Evolutionary conservation across 73 alveolate species (phyloP), one percentile per base, ranked within the genome.

Genomic region (Breviolum minutum): DNA sequence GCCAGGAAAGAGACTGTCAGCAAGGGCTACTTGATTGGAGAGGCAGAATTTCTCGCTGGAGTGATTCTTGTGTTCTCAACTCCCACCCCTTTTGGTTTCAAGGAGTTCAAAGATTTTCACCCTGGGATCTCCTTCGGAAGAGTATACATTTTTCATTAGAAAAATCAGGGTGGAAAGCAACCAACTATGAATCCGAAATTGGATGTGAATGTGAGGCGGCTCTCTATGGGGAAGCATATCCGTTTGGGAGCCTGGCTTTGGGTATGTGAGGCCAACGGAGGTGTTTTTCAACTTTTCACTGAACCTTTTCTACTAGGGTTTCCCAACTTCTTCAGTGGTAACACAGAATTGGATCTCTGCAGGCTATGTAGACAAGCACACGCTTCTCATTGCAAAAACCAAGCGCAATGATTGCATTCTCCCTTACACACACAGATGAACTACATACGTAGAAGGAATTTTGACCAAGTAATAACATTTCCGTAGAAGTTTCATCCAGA

Each of bases 21-120:
- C 70, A 54, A 62, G 19, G 97, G 97, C 97, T 91, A 24, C 79
- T 32, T 91, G 69, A 91, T 91, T 26, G 97, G 97, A 62, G 93
- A 84, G 62, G 93, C 77, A 68, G 17, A 14, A 22, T 22, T 17
- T 66, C 24, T 66, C 17, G 74, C 74, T 40, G 54, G 54, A 40
- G 3, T 40, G 17, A 68, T 17, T 68, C 77, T 2, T 2, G 77
- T 22, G 77, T 68, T 68, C 17, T 22, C 77, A 17, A 2, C 24
- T 68, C 24, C 77, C 54, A 40, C 5, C n/a, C n/a, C n/a, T n/a
- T 40, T 40, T 3, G 54, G 54, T 40, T 40, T 24, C 79, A 24
- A 69, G 1, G 79, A 69, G 1, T 24, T 69, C 54, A 40, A 40
- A 40, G 54, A 40, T 40, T 40, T 40, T 40, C 54, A 40, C 54